phyloP scores from a whole-genome alignment of 805 yeast species.

The Barnettozyma wickerhamii region DNA sequence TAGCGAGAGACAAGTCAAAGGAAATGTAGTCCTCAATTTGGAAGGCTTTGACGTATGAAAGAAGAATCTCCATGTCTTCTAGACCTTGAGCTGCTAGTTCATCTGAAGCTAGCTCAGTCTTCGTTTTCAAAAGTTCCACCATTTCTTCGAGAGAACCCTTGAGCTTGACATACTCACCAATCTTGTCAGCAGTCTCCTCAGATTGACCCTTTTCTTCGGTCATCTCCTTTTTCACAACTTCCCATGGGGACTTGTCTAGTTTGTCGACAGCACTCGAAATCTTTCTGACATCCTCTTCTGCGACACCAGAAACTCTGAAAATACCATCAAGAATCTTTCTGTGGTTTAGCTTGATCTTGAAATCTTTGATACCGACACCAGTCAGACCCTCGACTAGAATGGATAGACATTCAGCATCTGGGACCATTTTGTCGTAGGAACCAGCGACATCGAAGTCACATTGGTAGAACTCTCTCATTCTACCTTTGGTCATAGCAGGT shows the following conservation, averaged over 20 bases:
- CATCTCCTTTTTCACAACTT: conserved; percentile 87
- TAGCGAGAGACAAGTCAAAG: conserved; percentile 91
- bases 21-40: conserved; percentile 63
- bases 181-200: conserved; percentile 87
- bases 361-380: conserved; percentile 79
- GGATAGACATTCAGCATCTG: conserved; percentile 87
- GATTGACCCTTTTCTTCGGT: conserved; percentile 85
- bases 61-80: conserved; percentile 69
- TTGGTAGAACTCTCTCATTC: conserved; percentile 99
- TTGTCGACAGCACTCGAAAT: conserved; percentile 95
- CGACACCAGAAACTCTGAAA: conserved; percentile 91
- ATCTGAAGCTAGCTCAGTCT: conserved; percentile 56
- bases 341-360: conserved; percentile 90
- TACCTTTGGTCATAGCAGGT: conserved; percentile 99
- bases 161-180: conserved; percentile 86
- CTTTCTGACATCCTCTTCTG: conserved; percentile 88
- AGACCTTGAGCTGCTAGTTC: conserved; percentile 78
- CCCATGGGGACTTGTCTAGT: conserved; percentile 95
- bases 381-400: conserved; percentile 81
- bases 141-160: conserved; percentile 72
- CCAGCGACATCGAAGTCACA: conserved; percentile 99
- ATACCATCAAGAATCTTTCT: conserved; percentile 95
- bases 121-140: conserved; percentile 48
- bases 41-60: conserved; percentile 79
- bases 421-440: conserved; percentile 86